Base-by-base conservation (phyloP, 2,329 filamentous ascomycete species). In the Verticillium nonalfalfae region DNA sequence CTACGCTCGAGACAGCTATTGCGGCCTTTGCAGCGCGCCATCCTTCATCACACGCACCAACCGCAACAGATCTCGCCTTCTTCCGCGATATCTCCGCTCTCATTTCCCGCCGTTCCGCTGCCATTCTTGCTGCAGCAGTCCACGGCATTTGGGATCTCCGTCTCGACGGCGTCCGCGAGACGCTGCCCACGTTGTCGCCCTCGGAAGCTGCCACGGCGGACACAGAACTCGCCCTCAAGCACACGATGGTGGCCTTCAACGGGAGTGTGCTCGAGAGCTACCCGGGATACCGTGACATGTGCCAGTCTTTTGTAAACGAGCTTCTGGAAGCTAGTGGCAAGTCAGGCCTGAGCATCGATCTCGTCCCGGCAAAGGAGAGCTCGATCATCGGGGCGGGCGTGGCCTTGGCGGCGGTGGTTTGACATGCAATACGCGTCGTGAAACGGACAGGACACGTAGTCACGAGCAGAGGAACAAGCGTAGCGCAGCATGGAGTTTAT, bases 191-290 rank as follows among this genome's bases (percentile, higher is more conserved):
- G 2, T 68, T 76, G 4, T 55, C 57, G 5, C 40, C 36, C 7
- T 64, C 71, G 13, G 60, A 71, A 10, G 69, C 66, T 18, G 75
- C 76, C 13, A 61, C 70, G 4, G 76, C 83, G 0, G 84, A 86
- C 66, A 75, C 75, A 15, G 85, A 85, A 64, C 76, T 76, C 1
- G 72, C 76, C 54, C 70, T 81, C 7, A 69, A 71, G 38, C 75
- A 76, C 61, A 86, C 84, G 3, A 81, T 84, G 2, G 85, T 94
- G n/a, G 89, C 89, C 3, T 93, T 89, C 74, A 93, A 91, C 69
- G 90, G 90, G 55, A 90, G 87, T 34, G 89, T 94, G 58, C 87
- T 93, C 59, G 90, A 93, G 74, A 87, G 88, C 67, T 94, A 93
- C 69, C 90, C 90, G 0, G 77, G 79, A 7, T 94, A 92, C 72